Base-by-base conservation (phyloP, 2,329 filamentous ascomycete genomes). In the Aspergillus uvarum region DNA sequence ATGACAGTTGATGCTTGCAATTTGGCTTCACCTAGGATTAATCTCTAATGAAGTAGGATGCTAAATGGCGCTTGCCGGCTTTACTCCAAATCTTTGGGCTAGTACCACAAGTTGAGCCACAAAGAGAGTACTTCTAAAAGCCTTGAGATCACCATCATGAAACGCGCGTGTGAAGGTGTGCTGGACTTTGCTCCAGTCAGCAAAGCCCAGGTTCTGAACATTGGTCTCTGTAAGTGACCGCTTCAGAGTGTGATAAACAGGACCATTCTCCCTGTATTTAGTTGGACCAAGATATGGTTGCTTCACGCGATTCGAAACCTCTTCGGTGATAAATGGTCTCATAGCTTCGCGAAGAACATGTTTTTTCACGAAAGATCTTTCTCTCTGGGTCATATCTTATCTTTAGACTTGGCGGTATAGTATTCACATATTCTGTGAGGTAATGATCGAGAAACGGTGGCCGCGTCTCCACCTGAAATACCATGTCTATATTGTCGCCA, bases 201-300 rank as follows among this genome's bases (percentile, higher is more conserved):
- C 59, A 59, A 81, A 81, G 1, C 78, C 78, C 2, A 81, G 65
- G 2, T 65, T 58, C 26, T 75, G 70, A 4, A 82, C 68, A 42
- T 73, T 74, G 8, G 76, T 72, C 31, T 68, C 51, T 0, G 77
- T 78, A 10, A 79, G 62, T 2, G 80, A 61, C 10, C 60, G 42
- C 35, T 59, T 32, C 26, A 74, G 58, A 26, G 66, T 47, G 14
- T 54, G 42, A 54, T 82, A 75, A 29, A 85, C 57, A 1, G 80
- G 78, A 0, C 83, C 82, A 31, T 74, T 72, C 0, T 68, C 65
- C 1, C 73, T 72, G 63, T 76, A 84, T 22, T 64, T 70, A 0
- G 72, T 70, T 0, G 82, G 83, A 1, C 80, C 82, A n/a, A 76
- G 66, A 63, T 80, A 85, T 0, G 80, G 76, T n/a, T 81, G 76